Percentiles rank a stretch among this genome's conserved stretches.
These are phyloP conservation scores for Zymoseptoria ardabiliae DNA, from an alignment of 2,329 filamentous ascomycete species.

Conservation along the genomic window DNA sequence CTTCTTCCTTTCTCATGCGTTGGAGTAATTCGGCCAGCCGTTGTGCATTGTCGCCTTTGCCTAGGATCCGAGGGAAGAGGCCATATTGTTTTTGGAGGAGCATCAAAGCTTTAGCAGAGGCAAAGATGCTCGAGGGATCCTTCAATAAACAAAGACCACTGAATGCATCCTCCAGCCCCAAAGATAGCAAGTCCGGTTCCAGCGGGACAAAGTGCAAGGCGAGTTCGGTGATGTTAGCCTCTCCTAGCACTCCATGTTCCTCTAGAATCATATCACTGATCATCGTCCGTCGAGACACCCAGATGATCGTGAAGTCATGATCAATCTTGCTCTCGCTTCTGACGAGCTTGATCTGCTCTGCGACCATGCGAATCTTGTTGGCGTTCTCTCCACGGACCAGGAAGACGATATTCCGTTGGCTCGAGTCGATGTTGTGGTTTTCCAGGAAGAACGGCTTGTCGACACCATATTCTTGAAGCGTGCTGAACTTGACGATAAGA, in stretches of 20 bases:
- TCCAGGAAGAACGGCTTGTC: constrained; percentile 97
- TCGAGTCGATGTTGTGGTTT: constrained; percentile 89
- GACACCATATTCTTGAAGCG: constrained; percentile 92
- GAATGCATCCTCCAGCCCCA: constrained; percentile 84
- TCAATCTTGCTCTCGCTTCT: constrained; percentile 80
- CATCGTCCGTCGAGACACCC: constrained; percentile 85
- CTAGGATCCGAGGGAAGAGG: constrained; percentile 86
- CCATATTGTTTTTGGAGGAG: constrained; percentile 85
- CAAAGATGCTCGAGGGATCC: constrained; percentile 82
- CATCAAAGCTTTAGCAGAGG: constrained; percentile 89
- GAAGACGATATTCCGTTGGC: constrained; percentile 91
- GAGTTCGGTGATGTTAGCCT: constrained; percentile 81
- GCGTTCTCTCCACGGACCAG: constrained; percentile 85
- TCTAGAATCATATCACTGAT: constrained; percentile 88
- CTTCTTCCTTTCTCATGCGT: constrained; percentile 89
- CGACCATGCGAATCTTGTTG: constrained; percentile 74
- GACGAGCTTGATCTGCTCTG: constrained; percentile 85
- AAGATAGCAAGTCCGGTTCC: constrained; percentile 81
- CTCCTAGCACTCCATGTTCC: constrained; percentile 85
- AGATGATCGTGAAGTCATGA: constrained; percentile 95
- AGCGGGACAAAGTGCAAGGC: constrained; percentile 85
- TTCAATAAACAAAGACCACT: constrained; percentile 81
- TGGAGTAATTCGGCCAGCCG: constrained; percentile 77
- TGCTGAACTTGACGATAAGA: constrained; percentile 89
- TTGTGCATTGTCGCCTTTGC: constrained; percentile 92